Conservation (phyloP, 495 filamentous ascomycete genomes). For the Penicillium desertorum region DNA sequence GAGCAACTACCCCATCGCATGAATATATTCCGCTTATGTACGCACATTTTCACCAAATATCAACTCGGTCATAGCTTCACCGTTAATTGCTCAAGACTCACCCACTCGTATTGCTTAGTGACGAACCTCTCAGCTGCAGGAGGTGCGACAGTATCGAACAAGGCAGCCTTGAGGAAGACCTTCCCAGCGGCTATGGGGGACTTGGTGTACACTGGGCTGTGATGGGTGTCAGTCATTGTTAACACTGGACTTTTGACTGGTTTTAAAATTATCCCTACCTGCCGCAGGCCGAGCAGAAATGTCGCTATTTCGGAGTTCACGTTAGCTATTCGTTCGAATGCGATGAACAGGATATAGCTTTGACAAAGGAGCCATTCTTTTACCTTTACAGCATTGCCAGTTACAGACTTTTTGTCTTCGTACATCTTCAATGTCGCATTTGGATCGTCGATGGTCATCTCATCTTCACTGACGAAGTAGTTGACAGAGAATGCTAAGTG, state of each 20-base stretch:
- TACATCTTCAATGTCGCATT: slow-evolving; percentile 14
- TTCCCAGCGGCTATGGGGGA: slow-evolving; percentile 23
- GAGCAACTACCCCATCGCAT: not conserved
- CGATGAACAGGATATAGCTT: not conserved
- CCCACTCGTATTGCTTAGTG: slow-evolving; percentile 16
- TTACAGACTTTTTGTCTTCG: slow-evolving; percentile 20
- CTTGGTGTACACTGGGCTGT: slow-evolving; percentile 21
- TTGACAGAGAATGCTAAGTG: slow-evolving; percentile 31
- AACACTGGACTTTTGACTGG: not conserved
- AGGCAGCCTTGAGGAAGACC: slow-evolving; percentile 27
- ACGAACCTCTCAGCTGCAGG: slow-evolving; percentile 20
- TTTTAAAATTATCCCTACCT: slow-evolving; percentile 18
- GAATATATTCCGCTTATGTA: not conserved
- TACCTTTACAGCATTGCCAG: slow-evolving; percentile 22
- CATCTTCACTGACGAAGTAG: slow-evolving; percentile 22
- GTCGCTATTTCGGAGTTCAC: slow-evolving; percentile 12
- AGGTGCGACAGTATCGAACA: slow-evolving; percentile 27
- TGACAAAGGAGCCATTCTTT: not conserved
- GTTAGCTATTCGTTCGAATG: slow-evolving; percentile 6
- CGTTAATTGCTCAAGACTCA: not conserved
- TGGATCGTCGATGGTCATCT: slow-evolving; percentile 26
- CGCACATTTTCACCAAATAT: not conserved
- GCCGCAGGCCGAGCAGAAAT: slow-evolving; percentile 35
- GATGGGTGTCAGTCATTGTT: not conserved
- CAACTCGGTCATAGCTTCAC: not conserved